Evolutionary conservation across 495 filamentous ascomycete species (phyloP).

Genomic region (Penicillium diatomitis): DNA sequence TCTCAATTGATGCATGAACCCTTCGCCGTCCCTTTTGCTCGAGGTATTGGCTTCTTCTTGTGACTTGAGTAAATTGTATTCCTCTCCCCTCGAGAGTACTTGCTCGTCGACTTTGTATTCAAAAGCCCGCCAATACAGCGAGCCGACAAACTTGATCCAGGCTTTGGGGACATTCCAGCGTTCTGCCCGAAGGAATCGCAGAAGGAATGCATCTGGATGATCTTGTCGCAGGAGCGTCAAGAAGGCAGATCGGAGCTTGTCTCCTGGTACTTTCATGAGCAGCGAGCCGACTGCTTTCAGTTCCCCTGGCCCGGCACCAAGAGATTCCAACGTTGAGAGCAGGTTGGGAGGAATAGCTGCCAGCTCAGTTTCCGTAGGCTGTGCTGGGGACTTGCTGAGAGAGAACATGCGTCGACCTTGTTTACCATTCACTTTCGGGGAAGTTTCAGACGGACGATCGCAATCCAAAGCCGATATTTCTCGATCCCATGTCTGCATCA

Average conservation of each 20-base stretch:
- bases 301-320: constrained; percentile 13
- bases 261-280: constrained; percentile 44
- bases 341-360: constrained; percentile 12
- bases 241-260: constrained; percentile 63
- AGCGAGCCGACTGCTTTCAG: constrained; percentile 17
- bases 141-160: constrained; percentile 76
- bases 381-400: constrained; percentile 5
- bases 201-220: constrained; percentile 73
- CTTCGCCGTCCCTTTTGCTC: constrained; percentile 55
- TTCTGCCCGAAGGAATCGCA: constrained; percentile 83
- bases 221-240: constrained; percentile 87
- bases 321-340: constrained; percentile 10
- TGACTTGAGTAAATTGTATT: constrained; percentile 47
- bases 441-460: background rate
- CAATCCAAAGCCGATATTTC: background rate
- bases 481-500: constrained; percentile 15
- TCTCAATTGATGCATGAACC: constrained; percentile 70
- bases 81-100: constrained; percentile 69
- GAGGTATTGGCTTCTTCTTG: constrained; percentile 39
- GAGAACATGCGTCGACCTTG: constrained; percentile 11
- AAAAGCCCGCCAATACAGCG: constrained; percentile 75
- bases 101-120: constrained; percentile 75
- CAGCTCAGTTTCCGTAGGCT: constrained; percentile 5
- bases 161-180: constrained; percentile 92
- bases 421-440: constrained; percentile 1